Conservation (phyloP, 331 rosid species). For the Dryas integrifolia region DNA sequence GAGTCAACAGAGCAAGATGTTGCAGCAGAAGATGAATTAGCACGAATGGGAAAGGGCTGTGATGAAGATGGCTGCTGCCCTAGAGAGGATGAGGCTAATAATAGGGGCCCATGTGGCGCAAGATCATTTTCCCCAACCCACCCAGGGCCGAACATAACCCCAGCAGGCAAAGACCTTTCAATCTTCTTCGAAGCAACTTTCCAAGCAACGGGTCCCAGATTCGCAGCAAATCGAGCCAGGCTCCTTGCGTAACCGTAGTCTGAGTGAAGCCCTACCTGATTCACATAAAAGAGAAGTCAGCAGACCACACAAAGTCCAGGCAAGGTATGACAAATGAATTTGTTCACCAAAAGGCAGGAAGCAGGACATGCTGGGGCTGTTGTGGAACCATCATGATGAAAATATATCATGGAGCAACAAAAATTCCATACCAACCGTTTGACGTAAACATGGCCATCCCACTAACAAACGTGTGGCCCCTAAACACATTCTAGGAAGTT, state of each 20-base stretch:
- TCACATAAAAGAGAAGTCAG: conserved; percentile 34
- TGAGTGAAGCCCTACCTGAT: conserved; percentile 60
- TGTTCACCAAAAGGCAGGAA: conserved; percentile 1
- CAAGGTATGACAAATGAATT: conserved; percentile 5
- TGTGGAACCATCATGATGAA: background rate
- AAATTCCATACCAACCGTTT: background rate
- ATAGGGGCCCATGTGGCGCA: conserved; percentile 26
- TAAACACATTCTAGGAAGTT: background rate
- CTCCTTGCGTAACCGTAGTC: conserved; percentile 65
- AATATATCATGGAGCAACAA: background rate
- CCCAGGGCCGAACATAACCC: conserved; percentile 54
- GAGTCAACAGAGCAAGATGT: conserved; percentile 26
- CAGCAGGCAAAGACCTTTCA: conserved; percentile 43
- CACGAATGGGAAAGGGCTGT: conserved; percentile 24
- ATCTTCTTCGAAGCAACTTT: conserved; percentile 51
- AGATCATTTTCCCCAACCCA: conserved; percentile 65
- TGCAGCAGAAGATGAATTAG: conserved; percentile 26
- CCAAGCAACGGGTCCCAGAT: conserved; percentile 59
- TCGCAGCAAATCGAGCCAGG: conserved; percentile 60
- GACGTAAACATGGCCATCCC: background rate
- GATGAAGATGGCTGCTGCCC: conserved; percentile 31
- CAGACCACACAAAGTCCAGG: conserved; percentile 14
- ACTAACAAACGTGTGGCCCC: background rate
- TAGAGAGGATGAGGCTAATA: conserved; percentile 16
- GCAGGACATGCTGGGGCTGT: background rate